These are phyloP conservation scores for Trypanosoma cruzi DNA, from an alignment of 208 protist genomes.

Conservation along the genomic window DNA sequence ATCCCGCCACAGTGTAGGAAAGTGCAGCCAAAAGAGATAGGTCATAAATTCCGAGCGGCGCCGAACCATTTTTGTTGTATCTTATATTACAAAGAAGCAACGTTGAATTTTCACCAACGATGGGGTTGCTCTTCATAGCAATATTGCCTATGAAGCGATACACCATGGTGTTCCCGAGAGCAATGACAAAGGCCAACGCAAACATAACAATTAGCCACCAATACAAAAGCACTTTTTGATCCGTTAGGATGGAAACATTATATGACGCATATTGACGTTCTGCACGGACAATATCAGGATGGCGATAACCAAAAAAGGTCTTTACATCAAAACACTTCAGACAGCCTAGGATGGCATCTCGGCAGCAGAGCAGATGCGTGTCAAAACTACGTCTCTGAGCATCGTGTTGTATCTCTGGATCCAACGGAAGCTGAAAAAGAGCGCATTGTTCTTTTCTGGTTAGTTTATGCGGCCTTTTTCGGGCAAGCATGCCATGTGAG, in stretches of 20 bases:
- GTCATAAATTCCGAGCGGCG: constrained; percentile 59
- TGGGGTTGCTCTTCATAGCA: constrained; percentile 30
- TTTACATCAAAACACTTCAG: constrained; percentile 72
- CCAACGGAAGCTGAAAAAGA: constrained; percentile 31
- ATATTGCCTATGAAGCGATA: constrained; percentile 58
- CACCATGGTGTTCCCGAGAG: constrained; percentile 52
- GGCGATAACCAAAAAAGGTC: constrained; percentile 66
- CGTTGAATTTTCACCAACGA: constrained; percentile 22
- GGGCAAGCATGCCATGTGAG: constrained; percentile 71
- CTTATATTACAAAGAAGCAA: constrained; percentile 39
- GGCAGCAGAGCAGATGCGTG: constrained; percentile 85
- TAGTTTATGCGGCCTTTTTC: constrained; percentile 73
- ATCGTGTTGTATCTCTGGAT: constrained; percentile 36
- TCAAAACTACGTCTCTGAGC: constrained; percentile 40
- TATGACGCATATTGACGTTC: constrained; percentile 54
- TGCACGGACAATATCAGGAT: constrained; percentile 72
- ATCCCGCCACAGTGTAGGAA: constrained; percentile 64
- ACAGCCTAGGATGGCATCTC: constrained; percentile 63
- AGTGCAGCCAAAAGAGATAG: constrained; percentile 74
- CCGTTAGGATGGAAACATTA: constrained; percentile 63
- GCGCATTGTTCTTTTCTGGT: constrained; percentile 53
- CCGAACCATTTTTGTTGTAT: constrained; percentile 62
- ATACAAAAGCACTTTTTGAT: constrained; percentile 75
- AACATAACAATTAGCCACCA: constrained; percentile 89
- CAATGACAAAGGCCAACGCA: constrained; percentile 72